Evolutionary conservation across 352 stramenopile genomes (phyloP).

Genomic region (Phytophthora crassamura): DNA sequence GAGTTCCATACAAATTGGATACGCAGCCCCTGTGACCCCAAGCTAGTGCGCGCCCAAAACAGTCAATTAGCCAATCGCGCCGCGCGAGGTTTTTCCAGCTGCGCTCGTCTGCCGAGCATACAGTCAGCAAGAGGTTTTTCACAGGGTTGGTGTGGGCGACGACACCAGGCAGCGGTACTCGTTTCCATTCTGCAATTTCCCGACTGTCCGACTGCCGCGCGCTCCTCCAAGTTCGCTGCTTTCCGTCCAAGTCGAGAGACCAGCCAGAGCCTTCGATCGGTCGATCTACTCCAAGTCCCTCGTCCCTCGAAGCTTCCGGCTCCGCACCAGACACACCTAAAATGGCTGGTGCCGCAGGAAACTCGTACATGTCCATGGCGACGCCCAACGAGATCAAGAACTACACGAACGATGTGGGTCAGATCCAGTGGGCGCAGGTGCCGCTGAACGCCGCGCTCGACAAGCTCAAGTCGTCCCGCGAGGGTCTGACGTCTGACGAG

Average conservation of each 20-base stretch:
- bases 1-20: no score
- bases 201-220: slow-evolving; percentile 43
- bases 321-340: slow-evolving; percentile 37
- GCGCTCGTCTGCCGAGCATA: no score
- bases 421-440: slow-evolving; percentile 79
- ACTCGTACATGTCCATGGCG: slow-evolving; percentile 81
- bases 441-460: slow-evolving; percentile 82
- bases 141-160: no score
- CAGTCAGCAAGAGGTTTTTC: no score
- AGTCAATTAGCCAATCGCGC: no score
- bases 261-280: slow-evolving; percentile 29
- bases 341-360: slow-evolving; percentile 59
- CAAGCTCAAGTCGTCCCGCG: slow-evolving; percentile 78
- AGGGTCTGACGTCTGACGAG: slow-evolving; percentile 78
- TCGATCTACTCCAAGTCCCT: slow-evolving; percentile 4
- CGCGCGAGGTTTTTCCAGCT: no score
- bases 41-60: no score
- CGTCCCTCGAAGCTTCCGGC: slow-evolving; percentile 30
- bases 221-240: slow-evolving; percentile 23
- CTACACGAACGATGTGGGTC: slow-evolving; percentile 79
- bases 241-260: slow-evolving; percentile 29
- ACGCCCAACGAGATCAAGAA: slow-evolving; percentile 83
- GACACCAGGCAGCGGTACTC: no score
- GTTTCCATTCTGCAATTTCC: slow-evolving; percentile 77
- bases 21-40: no score